phyloP scores from a whole-genome alignment of 352 stramenopile species.

The Phytophthora pistaciae region DNA sequence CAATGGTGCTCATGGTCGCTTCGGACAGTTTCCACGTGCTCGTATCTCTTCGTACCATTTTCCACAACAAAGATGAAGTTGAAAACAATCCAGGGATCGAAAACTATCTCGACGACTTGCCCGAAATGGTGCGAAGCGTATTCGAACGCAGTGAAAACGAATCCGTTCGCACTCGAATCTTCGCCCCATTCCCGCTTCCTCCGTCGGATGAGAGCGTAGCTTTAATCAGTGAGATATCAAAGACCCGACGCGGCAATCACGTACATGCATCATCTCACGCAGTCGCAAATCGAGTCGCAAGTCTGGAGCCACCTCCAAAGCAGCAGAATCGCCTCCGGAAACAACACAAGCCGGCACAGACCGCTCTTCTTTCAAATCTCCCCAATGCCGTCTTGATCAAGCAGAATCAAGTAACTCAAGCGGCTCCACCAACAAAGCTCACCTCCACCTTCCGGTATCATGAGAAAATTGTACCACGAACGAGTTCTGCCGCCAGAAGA shows the following conservation, averaged over 20 bases:
- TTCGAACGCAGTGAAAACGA: background rate
- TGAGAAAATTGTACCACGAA: too few species aligned
- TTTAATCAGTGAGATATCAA: background rate
- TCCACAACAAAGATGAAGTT: background rate
- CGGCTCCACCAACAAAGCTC: too few species aligned
- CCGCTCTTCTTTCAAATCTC: too few species aligned
- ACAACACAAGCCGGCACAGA: too few species aligned
- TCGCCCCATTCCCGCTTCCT: background rate
- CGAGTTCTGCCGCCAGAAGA: background rate
- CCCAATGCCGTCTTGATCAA: too few species aligned
- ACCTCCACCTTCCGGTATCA: too few species aligned
- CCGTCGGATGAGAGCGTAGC: background rate
- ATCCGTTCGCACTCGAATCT: background rate
- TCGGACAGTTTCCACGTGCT: background rate
- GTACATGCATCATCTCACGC: background rate
- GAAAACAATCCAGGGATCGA: background rate
- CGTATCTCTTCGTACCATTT: background rate
- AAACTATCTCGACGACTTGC: background rate
- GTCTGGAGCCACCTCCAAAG: background rate
- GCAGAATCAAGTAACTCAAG: too few species aligned
- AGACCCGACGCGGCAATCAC: background rate
- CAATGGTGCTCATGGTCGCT: background rate
- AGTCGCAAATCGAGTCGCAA: background rate
- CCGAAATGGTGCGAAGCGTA: background rate
- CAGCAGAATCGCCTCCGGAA: too few species aligned